These are phyloP conservation scores for Hyaloscypha hepaticicola DNA, from an alignment of 495 filamentous ascomycete species.

Conservation along the genomic window DNA sequence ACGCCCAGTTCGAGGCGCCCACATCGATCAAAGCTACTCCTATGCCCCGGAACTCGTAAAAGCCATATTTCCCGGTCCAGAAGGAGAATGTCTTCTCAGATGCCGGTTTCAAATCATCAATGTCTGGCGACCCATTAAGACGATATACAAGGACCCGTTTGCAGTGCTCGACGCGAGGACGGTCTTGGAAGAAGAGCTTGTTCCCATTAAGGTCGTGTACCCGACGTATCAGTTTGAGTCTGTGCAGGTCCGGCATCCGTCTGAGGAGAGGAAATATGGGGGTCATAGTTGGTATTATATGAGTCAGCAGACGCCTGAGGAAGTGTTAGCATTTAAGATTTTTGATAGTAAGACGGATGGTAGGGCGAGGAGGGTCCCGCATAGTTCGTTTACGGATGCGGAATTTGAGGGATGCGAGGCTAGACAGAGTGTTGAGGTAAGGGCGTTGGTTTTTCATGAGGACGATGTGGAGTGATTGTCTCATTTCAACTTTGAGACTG, in stretches of 20 bases:
- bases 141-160: slow-evolving; percentile 55
- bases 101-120: slow-evolving; percentile 64
- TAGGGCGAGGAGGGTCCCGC: slow-evolving; percentile 44
- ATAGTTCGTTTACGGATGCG: slow-evolving; percentile 53
- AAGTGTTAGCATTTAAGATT: slow-evolving; percentile 59
- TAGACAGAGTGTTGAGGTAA: slow-evolving; percentile 59
- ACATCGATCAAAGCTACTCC: slow-evolving; percentile 70
- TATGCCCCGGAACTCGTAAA: slow-evolving; percentile 56
- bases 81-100: slow-evolving; percentile 49
- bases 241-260: slow-evolving; percentile 41
- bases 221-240: slow-evolving; percentile 31
- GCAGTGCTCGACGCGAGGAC: slow-evolving; percentile 49
- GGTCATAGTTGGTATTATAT: slow-evolving; percentile 51
- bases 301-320: slow-evolving; percentile 48
- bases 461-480: slow-evolving; percentile 32
- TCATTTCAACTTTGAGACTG: too few species aligned
- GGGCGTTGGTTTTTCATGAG: slow-evolving; percentile 43
- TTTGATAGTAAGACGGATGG: slow-evolving; percentile 57
- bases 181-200: slow-evolving; percentile 46
- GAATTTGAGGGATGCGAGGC: slow-evolving; percentile 42
- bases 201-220: slow-evolving; percentile 49
- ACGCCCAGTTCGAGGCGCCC: slow-evolving; percentile 64
- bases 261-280: neutral
- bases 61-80: slow-evolving; percentile 62
- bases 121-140: slow-evolving; percentile 63